Base-by-base conservation (phyloP, 208 protist species). In the Trypanosoma mega region DNA sequence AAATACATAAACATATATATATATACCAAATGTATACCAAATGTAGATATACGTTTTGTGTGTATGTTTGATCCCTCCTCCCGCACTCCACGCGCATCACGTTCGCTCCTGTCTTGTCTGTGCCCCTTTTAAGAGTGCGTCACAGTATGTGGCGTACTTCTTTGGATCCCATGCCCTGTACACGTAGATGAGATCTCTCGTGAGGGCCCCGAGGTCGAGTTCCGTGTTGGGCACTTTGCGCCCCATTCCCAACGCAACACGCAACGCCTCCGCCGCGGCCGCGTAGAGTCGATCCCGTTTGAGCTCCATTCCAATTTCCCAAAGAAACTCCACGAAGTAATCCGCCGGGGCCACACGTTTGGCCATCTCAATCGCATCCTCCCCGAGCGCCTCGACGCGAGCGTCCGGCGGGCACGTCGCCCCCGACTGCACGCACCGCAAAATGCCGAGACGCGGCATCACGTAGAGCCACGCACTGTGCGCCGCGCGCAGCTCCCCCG, bases 231-330 rank as follows among this genome's bases (percentile, higher is more conserved):
- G 55, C 4, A 82, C 73, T 30, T 72, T 70, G 54, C 73, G 78
- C 23, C 57, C 50, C 68, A 90, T 76, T 1, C 51, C 27, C 12
- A 82, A 60, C 3, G 76, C 83, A 0, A 45, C 46, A 3, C 72
- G 80, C 12, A 90, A 58, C 16, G 85, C 61, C 24, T 63, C 65
- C 1, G 72, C 63, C 2, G 78, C 74, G 62, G 63, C 67, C 30
- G 68, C 76, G 51, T 78, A 78, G 61, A 76, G 51, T 3, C 30
- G 49, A 48, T 76, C 68, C 9, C 65, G 66, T 14, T 71, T 68
- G n/a, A 90, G 66, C 72, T 90, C 83, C 77, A 80, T 86, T 3
- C 83, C 83, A 29, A 90, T 70, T 62, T 84, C 79, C 79, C 83
- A 90, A 26, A 90, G 55, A 63, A 85, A 90, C 65, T 83, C 76